A percentile compares a stretch with the other conserved stretches of the same genome.
Conservation (phyloP, 805 yeast genomes). For the Lipomyces japonicus region DNA sequence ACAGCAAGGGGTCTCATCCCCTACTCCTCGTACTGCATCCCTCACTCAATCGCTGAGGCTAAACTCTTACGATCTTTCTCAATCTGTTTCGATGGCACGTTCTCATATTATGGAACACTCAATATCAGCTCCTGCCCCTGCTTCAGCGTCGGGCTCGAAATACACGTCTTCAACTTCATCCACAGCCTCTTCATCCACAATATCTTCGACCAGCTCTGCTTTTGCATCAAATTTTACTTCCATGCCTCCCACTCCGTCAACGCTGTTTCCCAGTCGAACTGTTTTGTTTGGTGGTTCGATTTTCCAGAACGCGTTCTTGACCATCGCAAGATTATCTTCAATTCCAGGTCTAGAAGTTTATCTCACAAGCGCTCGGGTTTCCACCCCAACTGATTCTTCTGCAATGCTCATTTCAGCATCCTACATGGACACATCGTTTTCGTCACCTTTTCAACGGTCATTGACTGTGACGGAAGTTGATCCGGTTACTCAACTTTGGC, state of each 20-base stretch:
- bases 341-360: conserved; percentile 29
- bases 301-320: conserved; percentile 32
- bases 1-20: neutral
- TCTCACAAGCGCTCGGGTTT: conserved; percentile 17
- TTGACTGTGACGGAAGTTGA: conserved; percentile 66
- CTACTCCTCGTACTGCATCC: neutral
- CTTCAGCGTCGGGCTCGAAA: neutral
- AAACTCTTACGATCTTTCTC: neutral
- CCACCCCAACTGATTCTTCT: conserved; percentile 24
- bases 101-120: conserved; percentile 11
- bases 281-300: conserved; percentile 30
- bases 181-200: conserved; percentile 6
- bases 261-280: conserved; percentile 24
- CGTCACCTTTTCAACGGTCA: conserved; percentile 59
- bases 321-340: conserved; percentile 27
- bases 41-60: neutral
- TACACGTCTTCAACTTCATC: conserved; percentile 4
- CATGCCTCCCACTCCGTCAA: conserved; percentile 4
- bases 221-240: neutral
- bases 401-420: conserved; percentile 23
- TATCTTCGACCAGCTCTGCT: conserved; percentile 1
- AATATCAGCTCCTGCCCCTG: conserved; percentile 6
- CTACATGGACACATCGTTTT: conserved; percentile 61
- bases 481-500: conserved; percentile 89
- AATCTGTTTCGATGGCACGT: conserved; percentile 1